phyloP scores from a whole-genome alignment of 2,329 filamentous ascomycete genomes.

The Penicillium fuscoglaucum region DNA sequence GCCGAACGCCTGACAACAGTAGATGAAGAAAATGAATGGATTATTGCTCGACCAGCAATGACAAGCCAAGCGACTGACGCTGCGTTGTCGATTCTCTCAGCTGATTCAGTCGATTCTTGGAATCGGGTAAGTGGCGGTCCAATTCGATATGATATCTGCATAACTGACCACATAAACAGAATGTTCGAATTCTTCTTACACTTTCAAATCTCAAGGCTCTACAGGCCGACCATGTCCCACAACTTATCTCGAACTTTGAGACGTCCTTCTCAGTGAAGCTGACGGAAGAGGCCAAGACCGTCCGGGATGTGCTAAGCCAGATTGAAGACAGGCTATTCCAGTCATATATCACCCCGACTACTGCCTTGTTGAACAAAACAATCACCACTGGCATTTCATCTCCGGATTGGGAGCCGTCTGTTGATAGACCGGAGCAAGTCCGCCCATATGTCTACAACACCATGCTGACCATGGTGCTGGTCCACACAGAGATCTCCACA shows the following conservation, averaged over 20 bases:
- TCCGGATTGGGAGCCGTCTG: constrained; percentile 67
- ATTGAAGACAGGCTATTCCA: constrained; percentile 91
- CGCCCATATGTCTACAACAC: constrained; percentile 87
- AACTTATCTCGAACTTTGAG: constrained; percentile 89
- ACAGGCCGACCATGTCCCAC: constrained; percentile 77
- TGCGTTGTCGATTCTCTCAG: constrained; percentile 45
- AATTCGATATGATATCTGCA: not conserved
- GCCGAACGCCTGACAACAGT: constrained; percentile 73
- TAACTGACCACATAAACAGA: constrained; percentile 53
- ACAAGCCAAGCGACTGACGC: constrained; percentile 33
- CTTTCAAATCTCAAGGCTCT: constrained; percentile 87
- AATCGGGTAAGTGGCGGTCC: constrained; percentile 50
- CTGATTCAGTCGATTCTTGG: constrained; percentile 54
- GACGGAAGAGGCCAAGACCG: constrained; percentile 88
- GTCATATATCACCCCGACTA: constrained; percentile 80
- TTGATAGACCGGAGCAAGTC: constrained; percentile 66
- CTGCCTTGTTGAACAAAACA: constrained; percentile 65
- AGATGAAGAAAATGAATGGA: constrained; percentile 56
- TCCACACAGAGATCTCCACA: constrained; percentile 86
- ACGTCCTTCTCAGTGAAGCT: constrained; percentile 91
- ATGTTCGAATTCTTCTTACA: constrained; percentile 89
- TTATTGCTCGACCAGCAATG: constrained; percentile 46
- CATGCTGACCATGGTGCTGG: constrained; percentile 79
- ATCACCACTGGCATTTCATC: constrained; percentile 72
- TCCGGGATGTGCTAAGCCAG: constrained; percentile 84